A percentile compares a stretch with the other conserved stretches of the same genome.
Conservation (phyloP, 768 basidiomycete genomes). For the Boletus tylopilopsis region DNA sequence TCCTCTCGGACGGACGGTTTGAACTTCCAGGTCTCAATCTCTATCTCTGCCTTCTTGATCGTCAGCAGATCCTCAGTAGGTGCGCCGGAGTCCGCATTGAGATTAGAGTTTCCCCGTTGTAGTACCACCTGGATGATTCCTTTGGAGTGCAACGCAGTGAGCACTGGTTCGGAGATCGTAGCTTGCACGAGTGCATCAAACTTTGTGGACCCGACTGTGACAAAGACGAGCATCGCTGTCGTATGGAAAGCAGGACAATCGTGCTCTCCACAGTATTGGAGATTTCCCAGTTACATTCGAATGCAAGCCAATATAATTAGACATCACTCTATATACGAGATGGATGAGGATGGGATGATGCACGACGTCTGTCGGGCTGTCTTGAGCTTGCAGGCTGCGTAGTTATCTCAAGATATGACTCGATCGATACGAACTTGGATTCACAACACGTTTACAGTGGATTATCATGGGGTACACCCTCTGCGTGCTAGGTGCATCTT, state of each 20-base stretch:
- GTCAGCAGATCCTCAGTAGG: conserved; percentile 15
- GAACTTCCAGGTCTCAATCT: conserved; percentile 69
- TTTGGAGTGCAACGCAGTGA: conserved; percentile 46
- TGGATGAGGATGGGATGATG: too few relatives aligned
- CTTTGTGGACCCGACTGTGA: conserved; percentile 87
- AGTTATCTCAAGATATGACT: conserved; percentile 4
- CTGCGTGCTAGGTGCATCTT: conserved; percentile 68
- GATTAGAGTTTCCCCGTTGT: conserved; percentile 73
- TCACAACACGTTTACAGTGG: neutral
- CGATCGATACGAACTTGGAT: neutral
- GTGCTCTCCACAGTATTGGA: too few relatives aligned
- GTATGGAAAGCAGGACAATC: too few relatives aligned
- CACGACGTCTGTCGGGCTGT: too few relatives aligned
- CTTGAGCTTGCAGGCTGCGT: too few relatives aligned
- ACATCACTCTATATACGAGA: too few relatives aligned
- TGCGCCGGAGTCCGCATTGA: conserved; percentile 29
- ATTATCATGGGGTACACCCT: conserved; percentile 84
- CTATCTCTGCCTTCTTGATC: conserved; percentile 38
- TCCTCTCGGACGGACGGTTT: conserved; percentile 67
- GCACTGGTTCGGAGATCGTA: conserved; percentile 53
- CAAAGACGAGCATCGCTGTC: conserved; percentile 45
- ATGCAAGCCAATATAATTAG: too few relatives aligned
- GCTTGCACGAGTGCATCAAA: conserved; percentile 73
- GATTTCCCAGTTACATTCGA: too few relatives aligned
- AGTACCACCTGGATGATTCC: conserved; percentile 64